phyloP scores from a whole-genome alignment of 2,329 filamentous ascomycete genomes.

The Ascochyta viciae-villosae region DNA sequence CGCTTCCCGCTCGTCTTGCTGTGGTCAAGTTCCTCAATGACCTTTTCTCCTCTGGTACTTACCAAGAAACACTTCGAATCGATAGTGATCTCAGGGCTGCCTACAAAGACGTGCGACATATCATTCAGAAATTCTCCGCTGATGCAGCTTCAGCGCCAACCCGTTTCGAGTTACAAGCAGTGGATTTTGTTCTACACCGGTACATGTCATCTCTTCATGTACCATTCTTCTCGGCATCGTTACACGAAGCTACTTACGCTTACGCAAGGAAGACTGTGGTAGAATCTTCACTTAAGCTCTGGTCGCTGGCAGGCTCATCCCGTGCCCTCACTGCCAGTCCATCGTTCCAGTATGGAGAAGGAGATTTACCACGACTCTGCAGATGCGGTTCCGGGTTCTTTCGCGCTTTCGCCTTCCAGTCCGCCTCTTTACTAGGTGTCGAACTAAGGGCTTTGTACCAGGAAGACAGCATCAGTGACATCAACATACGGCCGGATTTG shows the following conservation, averaged over 20 bases:
- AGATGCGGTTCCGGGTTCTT: conserved; percentile 35
- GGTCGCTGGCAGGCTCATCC: conserved; percentile 23
- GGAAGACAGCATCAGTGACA: conserved; percentile 30
- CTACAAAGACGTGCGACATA: conserved; percentile 30
- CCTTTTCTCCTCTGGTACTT: conserved; percentile 29
- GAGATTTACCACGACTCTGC: conserved; percentile 30
- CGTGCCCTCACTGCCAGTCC: conserved; percentile 1
- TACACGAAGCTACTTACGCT: conserved; percentile 33
- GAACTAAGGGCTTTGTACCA: conserved; percentile 37
- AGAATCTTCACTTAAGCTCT: conserved; percentile 38
- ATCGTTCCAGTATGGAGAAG: conserved; percentile 8
- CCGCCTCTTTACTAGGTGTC: conserved; percentile 26
- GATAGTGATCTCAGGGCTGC: conserved; percentile 27
- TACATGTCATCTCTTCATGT: conserved; percentile 37
- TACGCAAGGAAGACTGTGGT: conserved; percentile 37
- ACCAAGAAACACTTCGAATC: conserved; percentile 38
- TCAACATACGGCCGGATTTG: conserved; percentile 29
- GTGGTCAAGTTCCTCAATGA: conserved; percentile 45
- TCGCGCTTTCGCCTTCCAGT: conserved; percentile 32
- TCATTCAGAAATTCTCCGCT: conserved; percentile 20
- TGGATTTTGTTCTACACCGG: conserved; percentile 37
- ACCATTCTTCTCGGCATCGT: conserved; percentile 32
- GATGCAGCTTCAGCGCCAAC: conserved; percentile 2
- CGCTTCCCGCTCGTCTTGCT: conserved; percentile 46
- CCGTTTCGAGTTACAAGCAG: conserved; percentile 26